Evolutionary conservation across 129 eudicot genomes (phyloP), one percentile per base, ranked within the genome.

Genomic region (Tanacetum coccineum): DNA sequence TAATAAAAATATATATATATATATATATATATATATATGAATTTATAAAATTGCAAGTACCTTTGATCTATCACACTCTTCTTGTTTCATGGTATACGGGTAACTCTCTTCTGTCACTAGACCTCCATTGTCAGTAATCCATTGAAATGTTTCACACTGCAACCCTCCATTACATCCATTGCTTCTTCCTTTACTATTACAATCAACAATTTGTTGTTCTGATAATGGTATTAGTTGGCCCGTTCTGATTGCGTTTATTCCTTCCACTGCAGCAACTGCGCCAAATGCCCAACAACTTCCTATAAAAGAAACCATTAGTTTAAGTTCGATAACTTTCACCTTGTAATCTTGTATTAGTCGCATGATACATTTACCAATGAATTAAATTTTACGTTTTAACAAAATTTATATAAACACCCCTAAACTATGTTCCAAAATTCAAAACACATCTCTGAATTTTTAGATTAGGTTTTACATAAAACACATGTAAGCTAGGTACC

Each of bases 231-330:
- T 80, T 51, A 90, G 48, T 9, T 90, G 68, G 2, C 70, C 80
- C 28, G 97, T 87, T 78, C 71, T 87, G 22, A 90, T 80, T n/a
- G 80, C 81, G 81, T 84, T 84, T 77, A 90, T 82, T 26, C 91
- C 91, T 65, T 90, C 97, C 0, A 82, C 84, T 46, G 80, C 89
- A 10, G 61, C 97, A 54, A 87, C 87, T 0, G 91, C 76, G 17
- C 95, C 82, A 72, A 90, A 87, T 19, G 97, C 89, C 97, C 95
- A 87, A 67, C 95, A 87, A 84, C 95, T 80, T 18, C 95, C 97
- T 90, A 74, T 52, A 74, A 36, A 36, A 36, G 42, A 36, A 36
- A 36, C 42, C 10, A 36, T 36, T 36, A 36, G 9, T 7, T 36
- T 2, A 36, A 36, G 40, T 1, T 30, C 9, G 40, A 36, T 6